A percentile compares a stretch with the other conserved stretches of the same genome.
Evolutionary conservation across 176 grass and related monocot genomes (phyloP).

Genomic region (Carex pumila): DNA sequence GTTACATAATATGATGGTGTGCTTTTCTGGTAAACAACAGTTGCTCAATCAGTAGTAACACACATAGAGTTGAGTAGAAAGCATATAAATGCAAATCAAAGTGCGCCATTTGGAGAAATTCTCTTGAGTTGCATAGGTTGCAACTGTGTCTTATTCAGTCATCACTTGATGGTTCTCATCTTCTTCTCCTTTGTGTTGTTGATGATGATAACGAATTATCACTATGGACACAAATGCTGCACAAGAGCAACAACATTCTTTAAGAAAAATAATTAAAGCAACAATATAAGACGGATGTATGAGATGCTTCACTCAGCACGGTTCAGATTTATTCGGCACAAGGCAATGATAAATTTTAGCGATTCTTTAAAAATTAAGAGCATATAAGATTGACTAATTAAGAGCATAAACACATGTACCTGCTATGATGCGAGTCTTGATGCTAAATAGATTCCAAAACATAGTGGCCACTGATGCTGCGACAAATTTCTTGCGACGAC

Average conservation of each 20-base stretch:
- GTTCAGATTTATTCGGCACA: neutral
- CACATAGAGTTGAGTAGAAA: neutral
- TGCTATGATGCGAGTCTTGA: constrained; percentile 70
- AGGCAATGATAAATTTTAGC: neutral
- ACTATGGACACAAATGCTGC: constrained; percentile 71
- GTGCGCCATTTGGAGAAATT: neutral
- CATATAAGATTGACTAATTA: neutral
- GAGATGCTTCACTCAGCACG: neutral
- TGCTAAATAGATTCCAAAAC: constrained; percentile 83
- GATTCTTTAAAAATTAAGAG: too few relatives aligned
- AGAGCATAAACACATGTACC: too few relatives aligned
- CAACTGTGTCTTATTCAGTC: neutral
- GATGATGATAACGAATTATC: constrained; percentile 52
- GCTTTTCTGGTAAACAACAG: neutral
- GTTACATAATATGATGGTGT: neutral
- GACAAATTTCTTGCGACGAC: constrained; percentile 81
- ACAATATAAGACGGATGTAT: neutral
- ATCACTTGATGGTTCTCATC: constrained; percentile 33
- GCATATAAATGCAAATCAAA: neutral
- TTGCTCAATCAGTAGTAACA: neutral
- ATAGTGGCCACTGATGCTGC: constrained; percentile 47
- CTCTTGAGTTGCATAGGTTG: constrained; percentile 3
- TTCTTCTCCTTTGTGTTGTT: constrained; percentile 30
- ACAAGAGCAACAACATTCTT: constrained; percentile 10
- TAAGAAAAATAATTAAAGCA: neutral